These are phyloP conservation scores for Podosphaera leucotricha DNA, from an alignment of 2,329 filamentous ascomycete genomes.

Conservation along the genomic window DNA sequence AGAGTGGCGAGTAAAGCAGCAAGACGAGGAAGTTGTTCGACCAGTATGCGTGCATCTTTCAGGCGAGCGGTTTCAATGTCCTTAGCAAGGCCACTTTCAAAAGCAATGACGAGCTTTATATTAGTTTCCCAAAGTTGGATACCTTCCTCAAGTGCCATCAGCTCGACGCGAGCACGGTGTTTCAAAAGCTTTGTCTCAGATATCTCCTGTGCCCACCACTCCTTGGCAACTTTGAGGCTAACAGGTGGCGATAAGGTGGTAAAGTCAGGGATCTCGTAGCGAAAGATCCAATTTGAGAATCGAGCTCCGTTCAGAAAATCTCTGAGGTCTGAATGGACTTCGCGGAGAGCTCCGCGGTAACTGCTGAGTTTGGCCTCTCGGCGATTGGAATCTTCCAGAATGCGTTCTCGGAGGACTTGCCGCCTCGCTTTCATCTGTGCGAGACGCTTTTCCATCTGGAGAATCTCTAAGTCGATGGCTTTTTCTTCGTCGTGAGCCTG, in stretches of 20 bases:
- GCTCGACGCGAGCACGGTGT: slow-evolving; percentile 33
- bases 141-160: slow-evolving; percentile 42
- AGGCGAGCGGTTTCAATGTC: slow-evolving; percentile 22
- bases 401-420: slow-evolving; percentile 32
- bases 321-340: slow-evolving; percentile 38
- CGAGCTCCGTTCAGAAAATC: slow-evolving; percentile 34
- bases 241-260: slow-evolving; percentile 36
- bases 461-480: slow-evolving; percentile 36
- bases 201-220: slow-evolving; percentile 46
- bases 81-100: slow-evolving; percentile 37
- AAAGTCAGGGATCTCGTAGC: slow-evolving; percentile 21
- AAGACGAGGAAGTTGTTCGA: slow-evolving; percentile 30
- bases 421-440: slow-evolving; percentile 34
- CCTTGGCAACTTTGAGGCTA: slow-evolving; percentile 44
- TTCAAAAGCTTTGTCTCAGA: slow-evolving; percentile 29
- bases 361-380: slow-evolving; percentile 49
- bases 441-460: slow-evolving; percentile 39
- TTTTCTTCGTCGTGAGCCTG: slow-evolving; percentile 31
- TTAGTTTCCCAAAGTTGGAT: slow-evolving; percentile 41
- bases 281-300: slow-evolving; percentile 5
- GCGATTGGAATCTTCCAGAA: slow-evolving; percentile 38
- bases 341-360: slow-evolving; percentile 40
- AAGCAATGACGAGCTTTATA: slow-evolving; percentile 32
- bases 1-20: slow-evolving; percentile 29
- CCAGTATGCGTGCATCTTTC: slow-evolving; percentile 19